Percentiles rank a stretch among this genome's conserved stretches.
These are phyloP conservation scores for Blastocystis hominis DNA, from an alignment of 352 stramenopile species.

Conservation along the genomic window DNA sequence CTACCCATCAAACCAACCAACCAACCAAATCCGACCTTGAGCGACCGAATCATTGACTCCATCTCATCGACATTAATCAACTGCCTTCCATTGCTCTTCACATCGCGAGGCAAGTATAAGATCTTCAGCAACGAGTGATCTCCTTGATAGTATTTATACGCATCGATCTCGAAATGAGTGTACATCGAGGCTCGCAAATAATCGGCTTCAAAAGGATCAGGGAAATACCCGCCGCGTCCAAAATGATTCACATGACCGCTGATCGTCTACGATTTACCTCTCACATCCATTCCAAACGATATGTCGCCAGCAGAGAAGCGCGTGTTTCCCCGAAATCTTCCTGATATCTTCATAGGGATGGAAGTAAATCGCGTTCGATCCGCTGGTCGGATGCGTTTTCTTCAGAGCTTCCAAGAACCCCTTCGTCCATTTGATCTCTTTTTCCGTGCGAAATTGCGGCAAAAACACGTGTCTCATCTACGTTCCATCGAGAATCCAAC, in stretches of 20 bases:
- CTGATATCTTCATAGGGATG: background rate
- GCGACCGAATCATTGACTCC: background rate
- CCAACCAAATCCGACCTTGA: background rate
- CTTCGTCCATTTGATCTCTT: constrained; percentile 55
- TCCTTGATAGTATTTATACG: background rate
- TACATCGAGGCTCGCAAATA: background rate
- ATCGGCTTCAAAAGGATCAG: constrained; percentile 18
- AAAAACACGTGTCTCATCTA: constrained; percentile 49
- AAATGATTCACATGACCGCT: constrained; percentile 33
- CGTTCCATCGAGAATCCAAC: background rate
- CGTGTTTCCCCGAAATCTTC: background rate
- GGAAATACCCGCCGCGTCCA: constrained; percentile 29
- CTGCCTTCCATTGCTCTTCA: constrained; percentile 26
- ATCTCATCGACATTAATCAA: constrained; percentile 27
- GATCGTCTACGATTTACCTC: background rate
- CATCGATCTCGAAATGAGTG: background rate
- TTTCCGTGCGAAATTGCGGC: background rate
- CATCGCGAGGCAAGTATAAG: constrained; percentile 28
- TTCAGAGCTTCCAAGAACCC: constrained; percentile 11
- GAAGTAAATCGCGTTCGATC: background rate
- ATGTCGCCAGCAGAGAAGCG: constrained; percentile 3
- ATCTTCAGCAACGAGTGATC: background rate
- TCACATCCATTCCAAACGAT: background rate
- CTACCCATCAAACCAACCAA: background rate
- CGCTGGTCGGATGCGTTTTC: background rate